phyloP scores from a whole-genome alignment of 2,329 filamentous ascomycete genomes.

The Ampelomyces quisqualis region DNA sequence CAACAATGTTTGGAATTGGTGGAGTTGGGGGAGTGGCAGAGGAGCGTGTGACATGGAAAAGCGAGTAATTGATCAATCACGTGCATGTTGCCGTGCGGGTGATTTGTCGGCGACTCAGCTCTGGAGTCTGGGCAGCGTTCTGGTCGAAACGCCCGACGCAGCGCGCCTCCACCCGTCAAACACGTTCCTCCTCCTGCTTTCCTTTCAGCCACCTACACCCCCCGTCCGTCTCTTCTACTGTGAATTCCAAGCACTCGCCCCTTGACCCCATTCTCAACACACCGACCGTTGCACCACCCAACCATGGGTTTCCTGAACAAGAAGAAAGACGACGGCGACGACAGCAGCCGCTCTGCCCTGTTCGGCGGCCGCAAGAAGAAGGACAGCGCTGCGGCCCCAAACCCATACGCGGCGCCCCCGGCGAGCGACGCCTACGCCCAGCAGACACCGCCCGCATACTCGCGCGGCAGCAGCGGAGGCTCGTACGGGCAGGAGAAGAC shows the following conservation, averaged over 20 bases:
- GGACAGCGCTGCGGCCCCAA: slow-evolving; percentile 50
- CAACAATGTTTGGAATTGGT: too few species aligned
- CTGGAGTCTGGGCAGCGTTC: slow-evolving; percentile 19
- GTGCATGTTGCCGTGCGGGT: neutral
- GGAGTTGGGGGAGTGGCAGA: slow-evolving; percentile 21
- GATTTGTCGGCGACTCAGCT: slow-evolving; percentile 21
- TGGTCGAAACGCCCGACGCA: slow-evolving; percentile 27
- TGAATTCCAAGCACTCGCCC: too few species aligned
- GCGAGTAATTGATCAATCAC: neutral
- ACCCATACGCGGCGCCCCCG: slow-evolving; percentile 50
- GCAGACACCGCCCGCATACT: slow-evolving; percentile 44
- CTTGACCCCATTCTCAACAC: neutral
- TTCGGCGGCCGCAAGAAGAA: slow-evolving; percentile 59
- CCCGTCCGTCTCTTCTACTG: neutral
- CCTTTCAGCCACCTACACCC: slow-evolving; percentile 9
- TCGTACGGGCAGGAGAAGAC: slow-evolving; percentile 46
- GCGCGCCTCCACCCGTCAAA: slow-evolving; percentile 22
- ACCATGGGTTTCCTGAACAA: slow-evolving; percentile 55
- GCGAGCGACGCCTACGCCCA: slow-evolving; percentile 56
- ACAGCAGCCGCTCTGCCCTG: slow-evolving; percentile 58
- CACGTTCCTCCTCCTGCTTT: slow-evolving; percentile 12
- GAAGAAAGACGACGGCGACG: slow-evolving; percentile 56
- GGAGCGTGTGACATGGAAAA: slow-evolving; percentile 1
- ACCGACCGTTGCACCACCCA: slow-evolving; percentile 2
- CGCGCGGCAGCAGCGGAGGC: slow-evolving; percentile 37